These are phyloP conservation scores for Amanita exitialis DNA, from an alignment of 768 basidiomycete species.

Conservation along the genomic window DNA sequence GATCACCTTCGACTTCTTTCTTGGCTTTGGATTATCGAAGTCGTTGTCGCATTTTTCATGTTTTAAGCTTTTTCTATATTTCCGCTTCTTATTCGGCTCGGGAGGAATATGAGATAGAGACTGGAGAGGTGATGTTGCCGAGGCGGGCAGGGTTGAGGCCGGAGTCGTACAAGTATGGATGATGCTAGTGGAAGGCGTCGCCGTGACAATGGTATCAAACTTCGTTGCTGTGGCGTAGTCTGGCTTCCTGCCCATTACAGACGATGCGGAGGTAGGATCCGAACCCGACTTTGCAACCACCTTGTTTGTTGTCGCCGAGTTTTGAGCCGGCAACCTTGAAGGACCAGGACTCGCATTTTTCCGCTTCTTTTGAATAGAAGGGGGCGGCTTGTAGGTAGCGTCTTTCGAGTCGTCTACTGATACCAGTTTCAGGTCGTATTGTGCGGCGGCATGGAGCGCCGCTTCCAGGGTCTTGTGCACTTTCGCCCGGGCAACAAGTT, in stretches of 20 bases:
- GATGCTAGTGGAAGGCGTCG: not conserved
- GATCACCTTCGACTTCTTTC: not conserved
- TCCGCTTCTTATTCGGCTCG: not conserved
- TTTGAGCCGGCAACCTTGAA: not conserved
- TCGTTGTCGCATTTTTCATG: not conserved
- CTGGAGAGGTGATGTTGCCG: not conserved
- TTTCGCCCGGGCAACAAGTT: not conserved
- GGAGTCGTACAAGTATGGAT: not conserved
- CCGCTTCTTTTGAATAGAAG: not conserved
- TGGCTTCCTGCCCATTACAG: not conserved
- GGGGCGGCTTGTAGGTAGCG: not conserved
- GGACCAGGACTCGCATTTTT: not conserved
- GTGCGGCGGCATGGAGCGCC: not conserved
- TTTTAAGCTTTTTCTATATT: not conserved
- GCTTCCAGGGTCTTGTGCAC: not conserved
- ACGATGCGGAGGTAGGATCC: not conserved
- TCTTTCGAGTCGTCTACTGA: not conserved
- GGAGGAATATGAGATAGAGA: not conserved
- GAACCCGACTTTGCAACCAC: not conserved
- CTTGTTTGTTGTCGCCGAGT: not conserved
- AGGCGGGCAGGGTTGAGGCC: not conserved
- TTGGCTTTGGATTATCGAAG: not conserved
- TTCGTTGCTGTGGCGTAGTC: not conserved
- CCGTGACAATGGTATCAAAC: not conserved
- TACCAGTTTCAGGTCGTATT: not conserved